Conservation (phyloP, 2,329 filamentous ascomycete species). For the Lachnellula willkommii region DNA sequence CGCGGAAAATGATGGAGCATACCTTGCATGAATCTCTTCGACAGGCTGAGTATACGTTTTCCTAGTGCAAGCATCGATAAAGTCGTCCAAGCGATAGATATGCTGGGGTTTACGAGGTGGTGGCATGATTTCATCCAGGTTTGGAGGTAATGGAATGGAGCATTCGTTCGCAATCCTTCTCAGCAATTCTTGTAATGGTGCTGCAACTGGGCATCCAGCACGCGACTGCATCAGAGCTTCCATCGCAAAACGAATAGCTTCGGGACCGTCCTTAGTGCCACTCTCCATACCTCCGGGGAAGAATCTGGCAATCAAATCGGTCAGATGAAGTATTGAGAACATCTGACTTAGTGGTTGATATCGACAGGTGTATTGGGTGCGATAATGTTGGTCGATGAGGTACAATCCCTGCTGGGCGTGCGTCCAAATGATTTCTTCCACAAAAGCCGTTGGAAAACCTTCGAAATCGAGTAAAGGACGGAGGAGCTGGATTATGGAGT, state of each 20-base stretch:
- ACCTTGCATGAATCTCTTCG: constrained; percentile 25
- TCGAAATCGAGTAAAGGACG: constrained; percentile 29
- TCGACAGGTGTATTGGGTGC: constrained; percentile 25
- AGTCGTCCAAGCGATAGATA: constrained; percentile 26
- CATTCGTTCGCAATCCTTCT: constrained; percentile 23
- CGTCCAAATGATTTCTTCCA: constrained; percentile 27
- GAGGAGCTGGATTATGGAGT: constrained; percentile 28
- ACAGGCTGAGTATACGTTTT: constrained; percentile 29
- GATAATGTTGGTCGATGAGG: constrained; percentile 29
- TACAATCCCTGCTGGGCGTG: constrained; percentile 30
- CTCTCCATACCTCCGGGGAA: constrained; percentile 24
- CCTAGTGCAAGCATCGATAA: constrained; percentile 31
- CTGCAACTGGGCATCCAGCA: constrained; percentile 28
- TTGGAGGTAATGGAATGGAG: constrained; percentile 20
- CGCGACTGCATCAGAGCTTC: constrained; percentile 27
- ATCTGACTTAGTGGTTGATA: constrained; percentile 33
- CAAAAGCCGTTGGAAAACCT: constrained; percentile 18
- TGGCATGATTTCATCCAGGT: constrained; percentile 17
- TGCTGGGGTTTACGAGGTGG: constrained; percentile 4
- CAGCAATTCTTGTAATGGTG: constrained; percentile 30
- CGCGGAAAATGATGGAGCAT: constrained; percentile 26
- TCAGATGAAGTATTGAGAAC: constrained; percentile 30
- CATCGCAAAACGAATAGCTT: constrained; percentile 28
- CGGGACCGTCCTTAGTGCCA: constrained; percentile 20
- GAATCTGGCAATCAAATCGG: constrained; percentile 28